These are phyloP conservation scores for Sclerotinia trifoliorum DNA, from an alignment of 2,329 filamentous ascomycete species.

Conservation along the genomic window DNA sequence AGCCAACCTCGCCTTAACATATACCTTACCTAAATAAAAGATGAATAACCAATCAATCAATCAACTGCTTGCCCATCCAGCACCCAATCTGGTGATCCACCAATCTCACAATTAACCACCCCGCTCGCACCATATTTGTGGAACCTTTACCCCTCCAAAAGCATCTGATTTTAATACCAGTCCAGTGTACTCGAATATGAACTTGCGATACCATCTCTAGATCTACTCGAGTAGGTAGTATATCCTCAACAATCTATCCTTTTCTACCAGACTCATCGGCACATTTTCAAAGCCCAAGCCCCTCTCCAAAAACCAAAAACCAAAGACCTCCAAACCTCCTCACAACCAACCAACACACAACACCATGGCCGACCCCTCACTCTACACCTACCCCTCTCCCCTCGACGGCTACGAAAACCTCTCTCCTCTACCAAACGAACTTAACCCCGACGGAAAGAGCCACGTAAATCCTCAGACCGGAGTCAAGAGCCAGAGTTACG, in stretches of 20 bases:
- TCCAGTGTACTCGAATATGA: too few relatives aligned
- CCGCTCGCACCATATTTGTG: constrained; percentile 8
- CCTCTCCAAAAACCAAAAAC: too few relatives aligned
- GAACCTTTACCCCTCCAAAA: not conserved
- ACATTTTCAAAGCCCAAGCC: too few relatives aligned
- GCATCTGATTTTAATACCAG: too few relatives aligned
- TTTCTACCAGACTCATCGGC: not conserved
- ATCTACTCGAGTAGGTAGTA: too few relatives aligned
- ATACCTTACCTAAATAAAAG: too few relatives aligned
- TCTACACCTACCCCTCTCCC: constrained; percentile 52
- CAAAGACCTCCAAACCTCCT: too few relatives aligned
- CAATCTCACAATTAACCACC: not conserved
- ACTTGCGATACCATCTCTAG: too few relatives aligned
- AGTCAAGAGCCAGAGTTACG: constrained; percentile 65
- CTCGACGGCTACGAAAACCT: constrained; percentile 51
- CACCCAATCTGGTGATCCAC: too few relatives aligned
- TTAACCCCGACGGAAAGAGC: constrained; percentile 71
- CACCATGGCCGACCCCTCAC: constrained; percentile 50
- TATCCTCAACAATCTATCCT: not conserved
- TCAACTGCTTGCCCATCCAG: not conserved
- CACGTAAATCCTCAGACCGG: constrained; percentile 64
- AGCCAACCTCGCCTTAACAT: too few relatives aligned
- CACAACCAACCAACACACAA: not conserved
- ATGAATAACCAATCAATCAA: not conserved
- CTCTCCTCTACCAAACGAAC: constrained; percentile 46